These are phyloP conservation scores for Amylocarpus encephaloides DNA, from an alignment of 2,329 filamentous ascomycete genomes.

Conservation along the genomic window DNA sequence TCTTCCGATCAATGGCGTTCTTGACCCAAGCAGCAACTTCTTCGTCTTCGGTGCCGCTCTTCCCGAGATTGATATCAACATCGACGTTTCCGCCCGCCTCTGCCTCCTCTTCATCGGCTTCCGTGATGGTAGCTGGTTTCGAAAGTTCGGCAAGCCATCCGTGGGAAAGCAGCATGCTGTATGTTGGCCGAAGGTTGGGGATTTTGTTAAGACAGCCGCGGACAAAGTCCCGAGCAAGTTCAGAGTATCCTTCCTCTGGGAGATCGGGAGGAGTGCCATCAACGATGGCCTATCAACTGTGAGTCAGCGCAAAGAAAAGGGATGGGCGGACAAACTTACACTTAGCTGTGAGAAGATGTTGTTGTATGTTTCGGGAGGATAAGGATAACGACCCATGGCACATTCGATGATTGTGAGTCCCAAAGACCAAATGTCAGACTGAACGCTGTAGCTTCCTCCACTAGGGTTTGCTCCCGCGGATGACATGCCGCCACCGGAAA, in stretches of 20 bases:
- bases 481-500: constrained; percentile 77
- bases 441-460: constrained; percentile 90
- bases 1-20: constrained; percentile 60
- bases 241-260: constrained; percentile 71
- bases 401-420: constrained; percentile 94
- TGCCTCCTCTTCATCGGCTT: constrained; percentile 57
- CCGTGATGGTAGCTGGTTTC: constrained; percentile 67
- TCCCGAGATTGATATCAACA: constrained; percentile 13
- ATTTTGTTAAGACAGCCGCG: constrained; percentile 86
- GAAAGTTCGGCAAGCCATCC: constrained; percentile 75
- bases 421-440: constrained; percentile 96
- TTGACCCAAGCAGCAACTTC: constrained; percentile 87
- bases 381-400: constrained; percentile 88
- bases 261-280: constrained; percentile 92
- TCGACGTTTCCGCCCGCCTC: constrained; percentile 34
- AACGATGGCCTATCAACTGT: constrained; percentile 72
- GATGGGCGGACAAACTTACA: constrained; percentile 51
- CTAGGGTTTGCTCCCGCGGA: constrained; percentile 60
- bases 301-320: background rate
- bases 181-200: constrained; percentile 86
- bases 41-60: constrained; percentile 50
- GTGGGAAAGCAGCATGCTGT: constrained; percentile 81
- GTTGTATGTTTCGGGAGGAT: constrained; percentile 93
- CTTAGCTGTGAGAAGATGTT: constrained; percentile 97
- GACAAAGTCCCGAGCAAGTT: constrained; percentile 79